Evolutionary conservation across 352 stramenopile species (phyloP), one percentile per base, ranked within the genome.

Genomic region (Phytophthora citrophthora): DNA sequence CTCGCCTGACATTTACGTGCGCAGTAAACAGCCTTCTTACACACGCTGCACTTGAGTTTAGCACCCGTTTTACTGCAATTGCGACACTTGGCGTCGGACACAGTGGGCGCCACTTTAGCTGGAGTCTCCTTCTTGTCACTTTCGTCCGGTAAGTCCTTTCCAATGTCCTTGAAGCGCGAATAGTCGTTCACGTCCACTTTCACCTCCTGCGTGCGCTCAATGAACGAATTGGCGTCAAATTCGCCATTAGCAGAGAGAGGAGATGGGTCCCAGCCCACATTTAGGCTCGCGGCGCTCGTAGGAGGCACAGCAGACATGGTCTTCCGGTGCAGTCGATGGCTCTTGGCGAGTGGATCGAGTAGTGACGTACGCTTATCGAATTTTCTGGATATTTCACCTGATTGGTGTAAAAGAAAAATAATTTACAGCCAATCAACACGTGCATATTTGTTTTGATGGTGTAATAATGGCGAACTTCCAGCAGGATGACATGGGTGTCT

Each of bases 31-130:
- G 79, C 86, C 65, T 93, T 93, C 77, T 94, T 95, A 61, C 88
- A 95, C 43, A 94, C 72, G 16, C 83, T 93, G 72, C 88, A 95
- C 77, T 94, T 94, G 61, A 95, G 86, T 54, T 91, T 90, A 13
- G 86, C 86, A 15, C 83, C 86, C 0, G 61, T 18, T 47, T 89
- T 92, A 72, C 77, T 81, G 74, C 88, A 95, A 55, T 94, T 95
- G 64, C 86, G 83, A 56, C 88, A 95, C 31, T 51, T 74, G 16
- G 51, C 27, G 0, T 79, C 75, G 8, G 54, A 24, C 43, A 24
- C 6, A 0, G 48, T 1, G 2, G 74, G 32, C 2, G 64, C 31
- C n/a, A 59, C 49, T 1, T 59, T 43, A 2, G 49, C 47, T 6
- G 43, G 10, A n/a, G 60, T 47, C 43, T 54, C 29, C 9, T 34